These are phyloP conservation scores for Casuarina glauca DNA, from an alignment of 306 rosid genomes.

Conservation along the genomic window DNA sequence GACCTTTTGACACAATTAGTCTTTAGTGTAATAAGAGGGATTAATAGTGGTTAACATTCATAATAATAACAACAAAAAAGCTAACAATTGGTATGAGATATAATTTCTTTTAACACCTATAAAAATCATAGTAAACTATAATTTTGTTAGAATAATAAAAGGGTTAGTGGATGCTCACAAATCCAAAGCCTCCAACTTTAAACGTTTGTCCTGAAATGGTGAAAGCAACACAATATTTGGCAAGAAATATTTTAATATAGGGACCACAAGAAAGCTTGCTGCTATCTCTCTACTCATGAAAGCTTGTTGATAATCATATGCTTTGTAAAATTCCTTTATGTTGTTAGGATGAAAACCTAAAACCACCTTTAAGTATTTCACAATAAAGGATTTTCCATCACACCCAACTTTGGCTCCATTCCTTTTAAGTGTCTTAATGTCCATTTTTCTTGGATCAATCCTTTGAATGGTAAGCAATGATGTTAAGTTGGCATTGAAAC, in stretches of 20 bases:
- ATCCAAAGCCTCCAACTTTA: conserved; percentile 33
- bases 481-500: conserved; percentile 21
- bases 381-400: conserved; percentile 11
- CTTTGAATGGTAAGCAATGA: conserved; percentile 13
- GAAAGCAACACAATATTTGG: conserved; percentile 14
- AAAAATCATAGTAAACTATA: too few relatives aligned
- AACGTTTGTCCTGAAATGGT: conserved; percentile 10
- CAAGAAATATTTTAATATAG: conserved; percentile 23
- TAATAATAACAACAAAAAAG: not conserved
- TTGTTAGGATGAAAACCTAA: conserved; percentile 16
- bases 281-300: conserved; percentile 10
- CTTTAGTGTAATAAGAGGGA: too few relatives aligned
- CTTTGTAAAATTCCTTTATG: conserved; percentile 7
- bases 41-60: too few relatives aligned
- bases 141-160: too few relatives aligned
- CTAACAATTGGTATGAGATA: too few relatives aligned
- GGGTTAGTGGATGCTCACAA: not conserved
- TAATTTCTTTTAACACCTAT: too few relatives aligned
- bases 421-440: conserved; percentile 13
- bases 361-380: conserved; percentile 10
- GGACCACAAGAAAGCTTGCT: conserved; percentile 16
- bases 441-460: not conserved
- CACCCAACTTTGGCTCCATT: conserved; percentile 24
- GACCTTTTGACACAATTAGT: too few relatives aligned
- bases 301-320: conserved; percentile 14